phyloP scores from a whole-genome alignment of 2,329 filamentous ascomycete genomes.

The Dothideomycetes sp. region DNA sequence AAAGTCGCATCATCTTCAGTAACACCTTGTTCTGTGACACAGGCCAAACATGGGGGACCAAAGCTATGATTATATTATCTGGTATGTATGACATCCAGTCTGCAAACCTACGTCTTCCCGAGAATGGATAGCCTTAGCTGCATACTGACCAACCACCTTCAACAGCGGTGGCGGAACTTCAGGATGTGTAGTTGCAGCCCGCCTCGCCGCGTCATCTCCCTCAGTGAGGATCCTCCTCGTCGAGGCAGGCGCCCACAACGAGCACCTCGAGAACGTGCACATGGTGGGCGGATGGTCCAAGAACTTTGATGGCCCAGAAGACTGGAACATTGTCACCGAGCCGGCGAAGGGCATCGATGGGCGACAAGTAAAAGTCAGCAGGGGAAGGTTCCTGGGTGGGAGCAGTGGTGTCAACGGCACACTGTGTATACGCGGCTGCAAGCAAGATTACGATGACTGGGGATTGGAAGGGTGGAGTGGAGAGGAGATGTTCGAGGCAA shows the following conservation, averaged over 20 bases:
- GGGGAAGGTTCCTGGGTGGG: slow-evolving; percentile 15
- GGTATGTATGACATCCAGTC: no score
- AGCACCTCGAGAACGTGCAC: slow-evolving; percentile 36
- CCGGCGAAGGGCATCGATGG: slow-evolving; percentile 25
- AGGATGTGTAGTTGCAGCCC: slow-evolving; percentile 6
- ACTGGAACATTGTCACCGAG: slow-evolving; percentile 40
- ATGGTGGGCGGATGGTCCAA: slow-evolving; percentile 41
- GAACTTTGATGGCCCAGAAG: slow-evolving; percentile 37
- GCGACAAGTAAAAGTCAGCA: slow-evolving; percentile 36
- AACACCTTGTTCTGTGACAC: no score
- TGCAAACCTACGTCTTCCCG: no score
- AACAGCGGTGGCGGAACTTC: slow-evolving; percentile 3
- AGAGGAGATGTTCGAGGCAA: slow-evolving; percentile 9
- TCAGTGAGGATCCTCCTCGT: slow-evolving; percentile 11
- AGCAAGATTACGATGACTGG: slow-evolving; percentile 11
- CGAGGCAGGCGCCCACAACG: slow-evolving; percentile 11
- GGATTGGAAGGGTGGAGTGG: slow-evolving; percentile 10
- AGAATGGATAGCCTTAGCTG: no score
- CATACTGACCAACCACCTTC: no score
- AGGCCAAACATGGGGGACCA: no score
- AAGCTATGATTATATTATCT: no score
- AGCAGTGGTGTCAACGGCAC: slow-evolving; percentile 10
- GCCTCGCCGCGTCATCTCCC: slow-evolving; percentile 11
- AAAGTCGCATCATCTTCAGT: no score
- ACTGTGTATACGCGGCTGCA: slow-evolving; percentile 8